These are phyloP conservation scores for Cutaneotrichosporon spelunceum DNA, from an alignment of 1,284 basidiomycete genomes.

Conservation along the genomic window DNA sequence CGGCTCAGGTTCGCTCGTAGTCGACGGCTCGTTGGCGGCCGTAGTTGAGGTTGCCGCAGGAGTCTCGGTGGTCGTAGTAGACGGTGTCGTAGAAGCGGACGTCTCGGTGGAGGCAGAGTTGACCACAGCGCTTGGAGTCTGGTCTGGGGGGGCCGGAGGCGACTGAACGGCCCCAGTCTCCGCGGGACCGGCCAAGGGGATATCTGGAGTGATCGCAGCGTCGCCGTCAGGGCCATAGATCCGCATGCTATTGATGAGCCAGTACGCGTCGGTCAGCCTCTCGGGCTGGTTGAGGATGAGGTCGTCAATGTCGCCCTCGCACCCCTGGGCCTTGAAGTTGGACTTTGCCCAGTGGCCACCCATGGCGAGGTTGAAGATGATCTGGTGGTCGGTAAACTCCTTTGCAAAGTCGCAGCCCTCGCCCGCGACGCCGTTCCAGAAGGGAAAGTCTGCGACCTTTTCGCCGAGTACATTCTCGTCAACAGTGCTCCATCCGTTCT, in stretches of 20 bases:
- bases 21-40: no score
- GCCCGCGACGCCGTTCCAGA: conserved; percentile 17
- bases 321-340: neutral
- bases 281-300: conserved; percentile 53
- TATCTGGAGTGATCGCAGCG: neutral
- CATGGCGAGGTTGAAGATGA: conserved; percentile 48
- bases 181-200: neutral
- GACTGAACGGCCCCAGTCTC: neutral
- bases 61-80: neutral
- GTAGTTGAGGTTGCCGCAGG: no score
- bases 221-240: conserved; percentile 54
- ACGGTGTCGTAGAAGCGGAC: neutral
- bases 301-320: conserved; percentile 8
- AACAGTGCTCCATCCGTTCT: conserved; percentile 2
- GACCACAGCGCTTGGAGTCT: neutral
- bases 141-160: neutral
- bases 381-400: conserved; percentile 11
- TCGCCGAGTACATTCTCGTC: conserved; percentile 15
- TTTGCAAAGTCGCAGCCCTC: neutral
- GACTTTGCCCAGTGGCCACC: conserved; percentile 45
- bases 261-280: conserved; percentile 61
- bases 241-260: conserved; percentile 61
- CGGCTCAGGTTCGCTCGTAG: no score
- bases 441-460: conserved; percentile 13
- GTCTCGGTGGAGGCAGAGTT: neutral